phyloP scores from a whole-genome alignment of 208 protist species.

The Crithidia bombi region DNA sequence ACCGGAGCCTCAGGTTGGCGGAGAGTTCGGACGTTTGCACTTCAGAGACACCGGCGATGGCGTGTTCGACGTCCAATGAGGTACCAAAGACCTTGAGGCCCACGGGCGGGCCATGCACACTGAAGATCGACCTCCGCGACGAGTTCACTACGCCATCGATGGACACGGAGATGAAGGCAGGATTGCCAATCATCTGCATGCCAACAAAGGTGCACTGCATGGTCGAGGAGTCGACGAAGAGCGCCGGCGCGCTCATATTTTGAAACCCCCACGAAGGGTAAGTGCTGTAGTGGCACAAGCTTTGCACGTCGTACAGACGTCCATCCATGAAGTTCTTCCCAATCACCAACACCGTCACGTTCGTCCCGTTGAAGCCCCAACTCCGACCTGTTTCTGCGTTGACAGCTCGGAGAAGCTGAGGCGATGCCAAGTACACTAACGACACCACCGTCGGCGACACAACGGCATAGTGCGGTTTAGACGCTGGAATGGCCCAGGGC shows the following conservation, averaged over 20 bases:
- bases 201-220: background rate
- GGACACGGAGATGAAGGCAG: background rate
- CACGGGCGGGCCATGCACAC: background rate
- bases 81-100: background rate
- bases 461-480: conserved; percentile 6
- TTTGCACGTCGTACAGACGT: background rate
- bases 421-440: background rate
- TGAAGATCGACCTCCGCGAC: too few species aligned
- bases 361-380: background rate
- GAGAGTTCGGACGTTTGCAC: background rate
- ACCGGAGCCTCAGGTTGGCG: background rate
- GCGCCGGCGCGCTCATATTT: background rate
- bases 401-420: background rate
- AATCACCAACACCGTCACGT: background rate
- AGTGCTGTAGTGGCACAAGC: background rate
- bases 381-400: background rate
- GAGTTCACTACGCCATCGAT: background rate
- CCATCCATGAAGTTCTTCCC: conserved; percentile 6
- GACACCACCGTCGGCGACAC: background rate
- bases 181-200: background rate
- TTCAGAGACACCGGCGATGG: background rate
- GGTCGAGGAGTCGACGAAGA: background rate
- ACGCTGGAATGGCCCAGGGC: conserved; percentile 10
- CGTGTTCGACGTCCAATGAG: background rate
- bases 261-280: too few species aligned